These are phyloP conservation scores for Polyplosphaeria fusca DNA, from an alignment of 495 filamentous ascomycete genomes.

Conservation along the genomic window DNA sequence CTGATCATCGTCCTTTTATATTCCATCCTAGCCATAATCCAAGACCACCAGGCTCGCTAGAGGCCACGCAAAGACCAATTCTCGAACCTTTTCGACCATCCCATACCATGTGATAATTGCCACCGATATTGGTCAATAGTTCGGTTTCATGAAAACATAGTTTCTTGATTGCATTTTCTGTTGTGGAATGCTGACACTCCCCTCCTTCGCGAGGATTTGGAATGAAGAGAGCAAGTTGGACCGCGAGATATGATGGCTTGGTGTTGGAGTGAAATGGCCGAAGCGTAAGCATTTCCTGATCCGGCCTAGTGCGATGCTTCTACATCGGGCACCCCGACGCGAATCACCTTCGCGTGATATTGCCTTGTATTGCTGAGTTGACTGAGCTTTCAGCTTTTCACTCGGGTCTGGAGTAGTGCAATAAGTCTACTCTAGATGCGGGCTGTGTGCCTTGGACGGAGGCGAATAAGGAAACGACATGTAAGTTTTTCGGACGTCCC, in stretches of 20 bases:
- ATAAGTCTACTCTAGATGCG: no score
- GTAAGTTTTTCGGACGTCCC: background rate
- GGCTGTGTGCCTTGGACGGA: no score
- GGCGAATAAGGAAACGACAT: conserved; percentile 6
- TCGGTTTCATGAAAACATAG: conserved; percentile 8
- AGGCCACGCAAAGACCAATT: background rate
- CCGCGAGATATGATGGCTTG: background rate
- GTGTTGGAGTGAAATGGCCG: background rate
- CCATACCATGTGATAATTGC: background rate
- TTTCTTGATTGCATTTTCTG: background rate
- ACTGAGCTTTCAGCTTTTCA: background rate
- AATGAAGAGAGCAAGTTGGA: background rate
- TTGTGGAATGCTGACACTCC: background rate
- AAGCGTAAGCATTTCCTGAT: conserved; percentile 4
- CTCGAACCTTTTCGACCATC: background rate
- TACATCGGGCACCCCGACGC: conserved; percentile 6
- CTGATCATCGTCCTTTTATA: conserved; percentile 17
- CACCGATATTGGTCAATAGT: conserved; percentile 17
- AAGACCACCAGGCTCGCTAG: background rate
- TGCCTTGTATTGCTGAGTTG: background rate
- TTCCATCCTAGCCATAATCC: conserved; percentile 13
- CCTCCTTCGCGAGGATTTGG: conserved; percentile 4
- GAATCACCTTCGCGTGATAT: conserved; percentile 6
- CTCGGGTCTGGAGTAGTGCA: background rate
- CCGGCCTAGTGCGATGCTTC: background rate